These are phyloP conservation scores for Penicillium antarcticum DNA, from an alignment of 495 filamentous ascomycete species.

Conservation along the genomic window DNA sequence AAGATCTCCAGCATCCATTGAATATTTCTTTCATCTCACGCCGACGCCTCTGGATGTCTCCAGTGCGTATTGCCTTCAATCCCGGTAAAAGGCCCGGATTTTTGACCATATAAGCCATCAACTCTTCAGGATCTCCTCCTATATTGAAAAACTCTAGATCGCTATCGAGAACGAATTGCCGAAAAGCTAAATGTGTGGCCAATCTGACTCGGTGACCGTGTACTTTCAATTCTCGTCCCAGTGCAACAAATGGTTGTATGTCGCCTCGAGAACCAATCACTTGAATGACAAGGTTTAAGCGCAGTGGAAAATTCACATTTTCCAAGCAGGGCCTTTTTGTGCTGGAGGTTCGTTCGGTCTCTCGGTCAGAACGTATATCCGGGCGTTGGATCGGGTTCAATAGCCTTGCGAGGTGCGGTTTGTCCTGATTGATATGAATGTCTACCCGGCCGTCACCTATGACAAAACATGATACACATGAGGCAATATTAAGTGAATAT, in stretches of 20 bases:
- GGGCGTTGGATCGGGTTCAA: slow-evolving; percentile 14
- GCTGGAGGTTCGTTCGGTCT: background rate
- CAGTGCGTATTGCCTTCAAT: slow-evolving; percentile 60
- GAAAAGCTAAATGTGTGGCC: slow-evolving; percentile 72
- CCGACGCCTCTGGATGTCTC: slow-evolving; percentile 64
- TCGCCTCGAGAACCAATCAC: slow-evolving; percentile 80
- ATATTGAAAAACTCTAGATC: slow-evolving; percentile 79
- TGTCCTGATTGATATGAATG: slow-evolving; percentile 23
- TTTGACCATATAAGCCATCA: slow-evolving; percentile 89
- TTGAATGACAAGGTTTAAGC: slow-evolving; percentile 75
- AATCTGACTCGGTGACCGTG: slow-evolving; percentile 74
- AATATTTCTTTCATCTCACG: slow-evolving; percentile 68
- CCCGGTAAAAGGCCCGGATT: slow-evolving; percentile 77
- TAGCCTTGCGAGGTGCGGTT: slow-evolving; percentile 20
- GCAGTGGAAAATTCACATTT: slow-evolving; percentile 55
- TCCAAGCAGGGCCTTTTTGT: slow-evolving; percentile 29
- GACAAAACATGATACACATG: slow-evolving; percentile 35
- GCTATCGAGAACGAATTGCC: slow-evolving; percentile 65
- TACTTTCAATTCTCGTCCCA: slow-evolving; percentile 62
- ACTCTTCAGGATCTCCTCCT: slow-evolving; percentile 72
- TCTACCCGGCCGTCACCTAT: slow-evolving; percentile 26
- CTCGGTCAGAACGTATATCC: slow-evolving; percentile 11
- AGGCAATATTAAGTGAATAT: background rate
- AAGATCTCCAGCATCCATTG: slow-evolving; percentile 77
- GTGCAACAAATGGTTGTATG: slow-evolving; percentile 71